Evolutionary conservation across 257 asterid genomes (phyloP).

Genomic region (Nicotiana tomentosiformis): DNA sequence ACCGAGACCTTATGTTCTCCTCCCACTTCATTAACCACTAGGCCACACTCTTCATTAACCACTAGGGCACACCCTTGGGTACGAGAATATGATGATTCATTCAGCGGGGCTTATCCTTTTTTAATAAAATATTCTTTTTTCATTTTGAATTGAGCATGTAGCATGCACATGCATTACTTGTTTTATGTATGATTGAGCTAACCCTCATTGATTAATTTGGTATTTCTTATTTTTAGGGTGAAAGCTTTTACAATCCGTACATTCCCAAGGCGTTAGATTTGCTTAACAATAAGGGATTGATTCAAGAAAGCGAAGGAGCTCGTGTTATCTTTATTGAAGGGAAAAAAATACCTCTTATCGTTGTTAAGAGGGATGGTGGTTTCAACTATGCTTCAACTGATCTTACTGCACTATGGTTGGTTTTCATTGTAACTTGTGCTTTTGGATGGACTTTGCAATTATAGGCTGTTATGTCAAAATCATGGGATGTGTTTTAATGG

Average conservation of each 20-base stretch:
- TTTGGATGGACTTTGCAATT: background rate
- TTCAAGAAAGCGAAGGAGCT: conserved; percentile 92
- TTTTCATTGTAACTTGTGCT: conserved; percentile 3
- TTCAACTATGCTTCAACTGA: conserved; percentile 95
- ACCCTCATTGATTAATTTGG: background rate
- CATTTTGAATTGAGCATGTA: background rate
- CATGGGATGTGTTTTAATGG: no score
- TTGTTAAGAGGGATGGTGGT: conserved; percentile 93
- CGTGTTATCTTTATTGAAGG: conserved; percentile 90
- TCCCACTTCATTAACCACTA: no score
- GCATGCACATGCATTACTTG: background rate
- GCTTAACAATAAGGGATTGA: conserved; percentile 53
- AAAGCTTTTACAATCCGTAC: conserved; percentile 89
- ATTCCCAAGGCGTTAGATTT: conserved; percentile 59
- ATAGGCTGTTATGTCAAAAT: background rate
- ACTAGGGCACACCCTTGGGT: no score
- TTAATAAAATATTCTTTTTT: no score
- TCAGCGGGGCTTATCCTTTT: no score
- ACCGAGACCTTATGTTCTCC: no score
- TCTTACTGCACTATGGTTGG: conserved; percentile 86
- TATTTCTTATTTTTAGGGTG: conserved; percentile 48
- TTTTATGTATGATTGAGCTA: background rate
- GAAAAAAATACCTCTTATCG: conserved; percentile 71
- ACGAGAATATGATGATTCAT: no score
- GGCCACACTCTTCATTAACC: background rate